Evolutionary conservation across 768 basidiomycete species (phyloP), one percentile per base, ranked within the genome.

Genomic region (Rhodosporidiobolus odoratus): DNA sequence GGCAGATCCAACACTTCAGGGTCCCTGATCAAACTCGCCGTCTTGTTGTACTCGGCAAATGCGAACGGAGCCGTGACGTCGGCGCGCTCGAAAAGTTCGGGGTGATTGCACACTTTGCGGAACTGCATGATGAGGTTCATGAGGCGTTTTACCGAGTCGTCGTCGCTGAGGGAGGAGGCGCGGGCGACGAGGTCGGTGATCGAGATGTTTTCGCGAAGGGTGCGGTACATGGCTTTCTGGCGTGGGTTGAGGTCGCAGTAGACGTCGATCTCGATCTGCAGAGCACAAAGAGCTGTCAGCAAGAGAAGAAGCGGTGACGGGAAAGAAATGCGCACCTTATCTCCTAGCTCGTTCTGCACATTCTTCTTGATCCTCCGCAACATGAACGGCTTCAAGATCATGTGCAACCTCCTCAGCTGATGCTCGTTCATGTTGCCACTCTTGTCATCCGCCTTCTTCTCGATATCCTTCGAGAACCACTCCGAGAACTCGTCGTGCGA

Each of bases 81-180:
- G 35, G 94, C 94, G 23, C 96, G 87, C 79, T 98, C 93, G 79
- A 99, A 99, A 37, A 99, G 84, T 78, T 98, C 95, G 0, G 96
- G 96, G 75, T 99, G 96, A 76, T 97, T 98, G 84, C 95, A 98
- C 72, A 90, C 92, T 84, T 99, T 99, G 75, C 96, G 88, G 84
- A 98, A 98, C 79, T 99, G 96, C 96, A 99, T 99, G 71, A 99
- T 96, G 69, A 99, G 85, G 80, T 98, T 99, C 95, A 98, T 98
- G 69, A 99, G 82, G 12, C 92, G 91, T 62, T 92, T 88, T 61
- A 93, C 92, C 38, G 91, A 91, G 74, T 93, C 91, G 76, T 95
- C 92, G 23, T 92, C 90, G 45, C 74, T 74, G 69, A 92, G 86
- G 74, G 90, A 90, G 6, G 91, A 88, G 16, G 96, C 94, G 79